These are phyloP conservation scores for Cladosporium sphaerospermum DNA, from an alignment of 2,329 filamentous ascomycete species.

Conservation along the genomic window DNA sequence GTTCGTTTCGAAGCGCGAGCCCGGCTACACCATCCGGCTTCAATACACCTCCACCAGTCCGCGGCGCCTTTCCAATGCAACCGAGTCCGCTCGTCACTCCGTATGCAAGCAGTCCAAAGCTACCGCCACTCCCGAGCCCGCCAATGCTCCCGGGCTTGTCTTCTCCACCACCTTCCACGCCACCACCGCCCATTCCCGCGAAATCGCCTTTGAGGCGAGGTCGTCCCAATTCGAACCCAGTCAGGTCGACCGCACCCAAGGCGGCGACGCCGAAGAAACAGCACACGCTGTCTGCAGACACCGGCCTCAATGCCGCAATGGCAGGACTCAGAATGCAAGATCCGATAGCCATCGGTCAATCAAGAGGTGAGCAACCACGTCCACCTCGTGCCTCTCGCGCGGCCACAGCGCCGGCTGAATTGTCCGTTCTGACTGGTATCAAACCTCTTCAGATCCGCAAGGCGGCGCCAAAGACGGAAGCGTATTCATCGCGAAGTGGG, in stretches of 20 bases:
- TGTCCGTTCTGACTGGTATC: conserved; percentile 8
- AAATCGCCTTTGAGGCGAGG: conserved; percentile 13
- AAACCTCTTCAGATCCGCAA: conserved; percentile 10
- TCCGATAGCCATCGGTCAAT: neutral
- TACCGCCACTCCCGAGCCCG: conserved; percentile 5
- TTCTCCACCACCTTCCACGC: conserved; percentile 4
- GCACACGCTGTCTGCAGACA: conserved; percentile 7
- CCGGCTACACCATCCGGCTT: conserved; percentile 3
- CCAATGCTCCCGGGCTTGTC: neutral
- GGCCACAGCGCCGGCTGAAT: conserved; percentile 2
- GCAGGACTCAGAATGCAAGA: conserved; percentile 9
- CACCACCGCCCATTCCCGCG: conserved; percentile 17
- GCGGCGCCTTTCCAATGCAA: conserved; percentile 1
- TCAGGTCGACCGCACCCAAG: neutral
- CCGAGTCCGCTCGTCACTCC: neutral
- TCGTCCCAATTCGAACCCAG: conserved; percentile 3
- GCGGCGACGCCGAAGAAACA: neutral
- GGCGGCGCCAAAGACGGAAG: neutral
- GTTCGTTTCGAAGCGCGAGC: conserved; percentile 4
- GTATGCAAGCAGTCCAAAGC: neutral
- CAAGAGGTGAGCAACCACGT: conserved; percentile 11
- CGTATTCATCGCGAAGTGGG: conserved; percentile 12
- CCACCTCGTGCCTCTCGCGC: conserved; percentile 2
- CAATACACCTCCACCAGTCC: conserved; percentile 1
- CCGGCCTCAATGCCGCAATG: conserved; percentile 1